Percentiles rank a stretch among this genome's conserved stretches.
phyloP scores from a whole-genome alignment of 1,284 basidiomycete genomes.

The Cutaneotrichosporon spelunceum region DNA sequence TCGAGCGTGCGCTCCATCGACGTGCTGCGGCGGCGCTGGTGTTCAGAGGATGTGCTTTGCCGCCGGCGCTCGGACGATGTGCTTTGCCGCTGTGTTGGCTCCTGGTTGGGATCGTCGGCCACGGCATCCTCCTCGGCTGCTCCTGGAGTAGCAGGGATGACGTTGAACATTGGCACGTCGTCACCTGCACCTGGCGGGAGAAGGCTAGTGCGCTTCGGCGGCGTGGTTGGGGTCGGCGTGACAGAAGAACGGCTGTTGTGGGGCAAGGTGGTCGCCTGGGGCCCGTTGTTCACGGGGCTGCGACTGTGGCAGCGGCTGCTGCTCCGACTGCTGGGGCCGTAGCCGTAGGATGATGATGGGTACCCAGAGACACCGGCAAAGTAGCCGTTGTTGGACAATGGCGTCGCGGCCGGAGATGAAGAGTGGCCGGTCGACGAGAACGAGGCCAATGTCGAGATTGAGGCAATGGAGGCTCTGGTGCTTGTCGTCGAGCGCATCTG shows the following conservation, averaged over 20 bases:
- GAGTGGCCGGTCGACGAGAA: constrained; percentile 3
- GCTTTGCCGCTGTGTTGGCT: neutral
- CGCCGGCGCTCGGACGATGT: neutral
- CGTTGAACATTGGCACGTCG: constrained; percentile 31
- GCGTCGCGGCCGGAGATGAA: constrained; percentile 1
- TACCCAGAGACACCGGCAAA: neutral
- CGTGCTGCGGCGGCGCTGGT: neutral
- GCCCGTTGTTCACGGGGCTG: neutral
- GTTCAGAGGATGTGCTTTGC: neutral
- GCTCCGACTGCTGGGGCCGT: neutral
- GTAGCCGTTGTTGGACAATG: neutral
- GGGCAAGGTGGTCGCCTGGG: neutral
- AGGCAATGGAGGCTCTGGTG: constrained; percentile 18
- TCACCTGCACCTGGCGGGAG: neutral
- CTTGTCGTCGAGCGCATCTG: constrained; percentile 2
- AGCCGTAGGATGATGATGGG: neutral
- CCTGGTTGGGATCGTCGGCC: neutral
- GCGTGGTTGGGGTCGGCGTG: neutral
- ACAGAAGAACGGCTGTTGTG: neutral
- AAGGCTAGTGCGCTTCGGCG: neutral
- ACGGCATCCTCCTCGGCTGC: constrained; percentile 19
- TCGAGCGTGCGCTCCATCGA: constrained; percentile 11
- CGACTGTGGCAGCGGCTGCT: neutral
- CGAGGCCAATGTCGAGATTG: constrained; percentile 12
- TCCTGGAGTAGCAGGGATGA: constrained; percentile 48